A percentile compares a stretch with the other conserved stretches of the same genome.
Evolutionary conservation across 441 rosid species (phyloP).

Genomic region (Erysimum pusillum): DNA sequence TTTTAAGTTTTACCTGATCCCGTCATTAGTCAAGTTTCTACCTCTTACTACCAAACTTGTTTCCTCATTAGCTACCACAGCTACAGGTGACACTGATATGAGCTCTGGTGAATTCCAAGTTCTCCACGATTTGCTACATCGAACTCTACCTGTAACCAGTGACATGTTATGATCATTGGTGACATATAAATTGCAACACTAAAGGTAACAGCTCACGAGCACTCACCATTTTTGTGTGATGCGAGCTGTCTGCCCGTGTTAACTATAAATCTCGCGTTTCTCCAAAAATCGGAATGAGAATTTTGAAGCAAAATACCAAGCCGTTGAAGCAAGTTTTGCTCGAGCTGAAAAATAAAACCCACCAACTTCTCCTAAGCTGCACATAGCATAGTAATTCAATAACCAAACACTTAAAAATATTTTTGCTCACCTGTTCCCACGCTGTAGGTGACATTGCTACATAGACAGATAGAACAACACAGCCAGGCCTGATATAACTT

Average conservation of each 20-base stretch:
- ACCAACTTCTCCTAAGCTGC: constrained; percentile 42
- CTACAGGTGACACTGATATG: constrained; percentile 82
- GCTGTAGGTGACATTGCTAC: constrained; percentile 72
- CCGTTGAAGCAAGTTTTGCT: constrained; percentile 64
- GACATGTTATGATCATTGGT: constrained; percentile 18
- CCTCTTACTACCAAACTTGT: constrained; percentile 75
- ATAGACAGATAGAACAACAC: constrained; percentile 82
- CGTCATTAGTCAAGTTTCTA: constrained; percentile 69
- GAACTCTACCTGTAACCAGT: constrained; percentile 66
- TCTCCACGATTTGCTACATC: constrained; percentile 77
- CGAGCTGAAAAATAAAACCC: constrained; percentile 59
- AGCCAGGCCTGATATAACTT: constrained; percentile 96
- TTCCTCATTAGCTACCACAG: constrained; percentile 78
- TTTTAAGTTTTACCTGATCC: constrained; percentile 66
- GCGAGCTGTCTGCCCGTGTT: constrained; percentile 73
- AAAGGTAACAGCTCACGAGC: constrained; percentile 17
- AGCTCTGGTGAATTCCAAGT: constrained; percentile 86
- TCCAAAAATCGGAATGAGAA: constrained; percentile 77
- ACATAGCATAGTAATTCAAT: constrained; percentile 31
- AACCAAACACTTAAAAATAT: constrained; percentile 10
- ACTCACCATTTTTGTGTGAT: constrained; percentile 78
- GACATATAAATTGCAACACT: neutral
- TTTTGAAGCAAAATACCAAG: constrained; percentile 64
- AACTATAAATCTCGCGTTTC: constrained; percentile 72
- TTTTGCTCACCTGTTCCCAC: constrained; percentile 81